A percentile compares a stretch with the other conserved stretches of the same genome.
phyloP scores from a whole-genome alignment of 495 filamentous ascomycete genomes.

The Lepidopterella palustris region DNA sequence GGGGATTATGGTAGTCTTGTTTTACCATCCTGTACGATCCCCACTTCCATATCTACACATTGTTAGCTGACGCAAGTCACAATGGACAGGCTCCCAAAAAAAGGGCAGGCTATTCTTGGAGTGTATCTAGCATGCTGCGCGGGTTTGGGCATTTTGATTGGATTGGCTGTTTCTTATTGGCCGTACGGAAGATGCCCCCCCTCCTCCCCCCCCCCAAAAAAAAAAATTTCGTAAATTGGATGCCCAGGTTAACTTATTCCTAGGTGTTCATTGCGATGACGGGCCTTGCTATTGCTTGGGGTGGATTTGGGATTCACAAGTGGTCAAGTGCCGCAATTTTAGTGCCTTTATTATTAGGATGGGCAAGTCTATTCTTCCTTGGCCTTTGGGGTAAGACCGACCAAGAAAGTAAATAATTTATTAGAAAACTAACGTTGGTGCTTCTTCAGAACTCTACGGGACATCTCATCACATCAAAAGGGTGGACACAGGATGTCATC shows the following conservation, averaged over 20 bases:
- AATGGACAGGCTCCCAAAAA: background rate
- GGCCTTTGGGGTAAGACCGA: background rate
- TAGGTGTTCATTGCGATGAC: background rate
- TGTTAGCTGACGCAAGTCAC: background rate
- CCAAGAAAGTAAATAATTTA: too few relatives aligned
- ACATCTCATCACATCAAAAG: too few relatives aligned
- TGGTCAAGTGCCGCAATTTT: background rate
- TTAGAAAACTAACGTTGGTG: too few relatives aligned
- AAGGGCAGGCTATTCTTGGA: background rate
- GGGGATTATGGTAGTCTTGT: slow-evolving; percentile 38
- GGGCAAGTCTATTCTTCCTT: background rate
- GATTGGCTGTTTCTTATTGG: background rate
- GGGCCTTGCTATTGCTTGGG: background rate
- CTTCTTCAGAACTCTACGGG: too few relatives aligned
- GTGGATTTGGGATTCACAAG: background rate
- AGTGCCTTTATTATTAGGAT: background rate
- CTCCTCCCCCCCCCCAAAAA: too few relatives aligned
- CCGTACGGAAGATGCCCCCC: background rate
- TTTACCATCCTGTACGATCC: background rate
- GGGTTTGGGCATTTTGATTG: background rate
- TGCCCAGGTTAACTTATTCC: too few relatives aligned
- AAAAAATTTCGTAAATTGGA: background rate
- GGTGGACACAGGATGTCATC: too few relatives aligned
- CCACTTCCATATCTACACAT: background rate
- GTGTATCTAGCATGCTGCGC: background rate